These are phyloP conservation scores for Adenanthera pavonina DNA, from an alignment of 306 rosid species.

Conservation along the genomic window DNA sequence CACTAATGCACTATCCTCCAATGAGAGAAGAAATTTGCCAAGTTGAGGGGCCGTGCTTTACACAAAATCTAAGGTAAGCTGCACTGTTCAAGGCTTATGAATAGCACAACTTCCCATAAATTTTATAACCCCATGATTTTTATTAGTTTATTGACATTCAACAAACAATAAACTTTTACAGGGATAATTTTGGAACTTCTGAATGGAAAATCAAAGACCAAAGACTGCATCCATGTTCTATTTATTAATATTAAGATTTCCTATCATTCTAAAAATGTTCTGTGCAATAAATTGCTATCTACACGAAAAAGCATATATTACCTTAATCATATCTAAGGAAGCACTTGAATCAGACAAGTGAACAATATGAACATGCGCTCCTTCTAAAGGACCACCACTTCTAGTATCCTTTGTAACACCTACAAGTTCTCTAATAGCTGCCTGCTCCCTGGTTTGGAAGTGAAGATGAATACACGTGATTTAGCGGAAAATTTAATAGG, in stretches of 20 bases:
- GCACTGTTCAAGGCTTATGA: no score
- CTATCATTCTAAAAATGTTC: not conserved
- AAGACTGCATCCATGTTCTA: not conserved
- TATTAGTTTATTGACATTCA: not conserved
- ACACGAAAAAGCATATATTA: slow-evolving; percentile 35
- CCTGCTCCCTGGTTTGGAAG: slow-evolving; percentile 78
- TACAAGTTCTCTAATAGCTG: slow-evolving; percentile 79
- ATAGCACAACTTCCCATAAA: no score
- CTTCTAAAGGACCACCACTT: slow-evolving; percentile 76
- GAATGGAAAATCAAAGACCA: not conserved
- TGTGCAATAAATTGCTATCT: not conserved
- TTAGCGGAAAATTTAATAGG: slow-evolving; percentile 15
- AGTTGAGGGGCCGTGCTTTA: not conserved
- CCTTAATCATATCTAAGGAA: slow-evolving; percentile 88
- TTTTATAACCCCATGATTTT: not conserved
- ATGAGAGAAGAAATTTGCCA: slow-evolving; percentile 25
- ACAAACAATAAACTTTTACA: not conserved
- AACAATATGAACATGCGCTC: slow-evolving; percentile 94
- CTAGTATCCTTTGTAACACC: slow-evolving; percentile 75
- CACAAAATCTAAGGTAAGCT: no score
- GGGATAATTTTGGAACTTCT: not conserved
- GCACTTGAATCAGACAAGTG: slow-evolving; percentile 91
- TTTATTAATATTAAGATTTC: not conserved
- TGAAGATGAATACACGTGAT: slow-evolving; percentile 19
- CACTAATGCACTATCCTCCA: slow-evolving; percentile 37